Conservation (phyloP, 2,329 filamentous ascomycete genomes). For the Pyricularia sp. region DNA sequence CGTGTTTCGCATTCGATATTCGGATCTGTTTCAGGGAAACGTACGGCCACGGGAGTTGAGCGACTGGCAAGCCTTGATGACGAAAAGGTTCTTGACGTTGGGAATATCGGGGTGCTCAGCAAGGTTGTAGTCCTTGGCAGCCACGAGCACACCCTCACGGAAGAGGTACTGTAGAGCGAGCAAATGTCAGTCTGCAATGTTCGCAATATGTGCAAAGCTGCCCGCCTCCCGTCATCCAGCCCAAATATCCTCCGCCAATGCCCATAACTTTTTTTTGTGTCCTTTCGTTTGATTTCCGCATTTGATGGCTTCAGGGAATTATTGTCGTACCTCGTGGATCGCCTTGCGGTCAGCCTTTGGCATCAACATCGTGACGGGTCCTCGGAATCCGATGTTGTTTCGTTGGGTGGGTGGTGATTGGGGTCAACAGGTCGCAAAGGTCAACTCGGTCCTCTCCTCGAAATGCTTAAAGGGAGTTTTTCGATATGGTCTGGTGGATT, state of each 20-base stretch:
- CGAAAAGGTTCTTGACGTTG: constrained; percentile 99
- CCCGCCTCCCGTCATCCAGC: not conserved
- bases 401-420: not conserved
- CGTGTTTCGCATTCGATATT: not conserved
- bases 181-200: constrained; percentile 1
- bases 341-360: constrained; percentile 99
- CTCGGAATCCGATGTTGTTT: constrained; percentile 1
- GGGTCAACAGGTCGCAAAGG: not conserved
- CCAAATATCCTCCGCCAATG: not conserved
- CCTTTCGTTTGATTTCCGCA: not conserved
- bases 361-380: constrained; percentile 76
- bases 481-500: constrained; percentile 1
- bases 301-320: not conserved
- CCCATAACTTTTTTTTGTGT: not conserved
- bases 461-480: not conserved
- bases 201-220: not conserved
- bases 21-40: not conserved
- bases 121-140: constrained; percentile 92
- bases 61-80: constrained; percentile 98
- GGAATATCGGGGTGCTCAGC: constrained; percentile 89
- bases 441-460: constrained; percentile 1
- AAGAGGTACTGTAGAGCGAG: constrained; percentile 55
- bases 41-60: constrained; percentile 87
- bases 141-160: constrained; percentile 86
- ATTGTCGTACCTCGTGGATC: constrained; percentile 66